phyloP scores from a whole-genome alignment of 768 basidiomycete genomes.

The Floccularia luteovirens region DNA sequence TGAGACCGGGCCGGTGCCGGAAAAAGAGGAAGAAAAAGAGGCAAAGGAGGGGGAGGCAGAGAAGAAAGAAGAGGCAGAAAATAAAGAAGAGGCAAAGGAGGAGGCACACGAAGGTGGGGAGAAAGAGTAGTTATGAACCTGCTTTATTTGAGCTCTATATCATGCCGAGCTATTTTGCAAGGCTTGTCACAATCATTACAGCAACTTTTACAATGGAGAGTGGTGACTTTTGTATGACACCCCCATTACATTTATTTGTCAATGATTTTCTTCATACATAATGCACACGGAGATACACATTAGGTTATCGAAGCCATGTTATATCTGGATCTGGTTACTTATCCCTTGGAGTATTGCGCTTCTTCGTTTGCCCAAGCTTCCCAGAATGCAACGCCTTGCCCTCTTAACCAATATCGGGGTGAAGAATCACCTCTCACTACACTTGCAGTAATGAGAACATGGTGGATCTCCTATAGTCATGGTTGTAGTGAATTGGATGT shows the following conservation, averaged over 20 bases:
- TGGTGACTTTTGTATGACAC: background rate
- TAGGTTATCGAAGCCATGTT: too few relatives aligned
- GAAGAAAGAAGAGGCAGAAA: constrained; percentile 22
- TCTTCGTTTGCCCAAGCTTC: constrained; percentile 74
- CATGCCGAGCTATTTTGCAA: too few relatives aligned
- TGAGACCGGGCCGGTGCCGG: constrained; percentile 18
- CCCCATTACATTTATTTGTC: too few relatives aligned
- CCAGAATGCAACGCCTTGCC: constrained; percentile 64
- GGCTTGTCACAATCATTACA: background rate
- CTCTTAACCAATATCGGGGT: constrained; percentile 71
- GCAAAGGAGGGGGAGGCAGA: constrained; percentile 17
- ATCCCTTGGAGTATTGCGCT: constrained; percentile 13
- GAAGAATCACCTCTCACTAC: constrained; percentile 57
- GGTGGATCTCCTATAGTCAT: constrained; percentile 54
- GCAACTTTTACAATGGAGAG: constrained; percentile 2
- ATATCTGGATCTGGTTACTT: too few relatives aligned
- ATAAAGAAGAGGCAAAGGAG: constrained; percentile 28
- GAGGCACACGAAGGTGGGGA: constrained; percentile 15
- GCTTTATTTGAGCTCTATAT: too few relatives aligned
- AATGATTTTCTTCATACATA: too few relatives aligned
- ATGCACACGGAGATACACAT: too few relatives aligned
- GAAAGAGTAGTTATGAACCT: too few relatives aligned
- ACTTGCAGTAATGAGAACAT: constrained; percentile 74
- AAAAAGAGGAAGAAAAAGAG: constrained; percentile 13
- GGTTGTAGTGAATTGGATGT: constrained; percentile 3